phyloP scores from a whole-genome alignment of 805 yeast genomes.

The Monosporozyma siamensis region DNA sequence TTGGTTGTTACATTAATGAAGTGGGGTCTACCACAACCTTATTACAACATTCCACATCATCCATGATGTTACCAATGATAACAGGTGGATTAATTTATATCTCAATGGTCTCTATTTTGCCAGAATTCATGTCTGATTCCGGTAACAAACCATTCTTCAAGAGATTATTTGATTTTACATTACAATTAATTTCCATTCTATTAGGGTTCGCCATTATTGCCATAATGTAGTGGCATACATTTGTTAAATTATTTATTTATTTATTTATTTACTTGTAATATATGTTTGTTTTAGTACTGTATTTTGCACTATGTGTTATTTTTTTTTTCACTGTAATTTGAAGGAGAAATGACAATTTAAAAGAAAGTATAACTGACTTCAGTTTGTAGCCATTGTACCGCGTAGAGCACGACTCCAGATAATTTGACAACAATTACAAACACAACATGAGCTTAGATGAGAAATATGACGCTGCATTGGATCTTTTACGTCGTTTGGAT shows the following conservation, averaged over 20 bases:
- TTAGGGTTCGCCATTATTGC: slow-evolving; percentile 2
- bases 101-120: slow-evolving; percentile 67
- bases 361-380: no score
- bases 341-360: no score
- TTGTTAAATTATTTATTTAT: background rate
- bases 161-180: background rate
- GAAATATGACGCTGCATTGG: slow-evolving; percentile 64
- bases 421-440: no score
- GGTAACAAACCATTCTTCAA: background rate
- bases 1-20: slow-evolving; percentile 50
- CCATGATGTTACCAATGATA: slow-evolving; percentile 49
- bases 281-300: no score
- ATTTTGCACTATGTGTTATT: no score
- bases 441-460: slow-evolving; percentile 8
- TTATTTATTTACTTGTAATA: background rate
- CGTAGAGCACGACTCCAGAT: no score
- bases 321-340: no score
- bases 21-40: slow-evolving; percentile 2
- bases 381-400: no score
- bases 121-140: slow-evolving; percentile 37
- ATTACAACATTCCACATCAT: background rate
- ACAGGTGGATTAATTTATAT: slow-evolving; percentile 72
- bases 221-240: background rate
- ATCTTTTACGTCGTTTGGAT: slow-evolving; percentile 63
- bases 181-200: background rate